Base-by-base conservation (phyloP, 805 yeast species). In the Groenewaldozyma salmanticensis region DNA sequence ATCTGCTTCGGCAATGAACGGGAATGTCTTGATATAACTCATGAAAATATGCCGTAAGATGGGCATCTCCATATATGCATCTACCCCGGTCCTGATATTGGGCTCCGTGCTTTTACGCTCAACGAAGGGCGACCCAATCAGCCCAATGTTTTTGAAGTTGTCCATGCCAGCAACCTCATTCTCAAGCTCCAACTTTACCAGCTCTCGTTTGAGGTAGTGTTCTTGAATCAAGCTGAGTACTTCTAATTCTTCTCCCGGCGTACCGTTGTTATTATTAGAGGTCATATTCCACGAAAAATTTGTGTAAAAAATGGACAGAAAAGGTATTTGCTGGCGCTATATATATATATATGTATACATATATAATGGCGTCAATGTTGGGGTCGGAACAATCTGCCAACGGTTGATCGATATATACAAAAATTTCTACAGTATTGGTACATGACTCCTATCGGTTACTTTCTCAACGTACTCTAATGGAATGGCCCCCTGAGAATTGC, bases 151-250 rank as follows among this genome's bases (percentile, higher is more conserved):
- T 16, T 72, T 64, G 24, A 77, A 74, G 44, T 77, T 75, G 45
- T 77, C 72, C 32, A 87, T 60, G 18, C 58, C 58, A 21, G 66
- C 72, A 33, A 86, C 65, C 58, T 90, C 98, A 4, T 67, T 55
- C 9, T 70, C 67, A 24, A 87, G 61, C 53, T 82, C 74, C 9
- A 71, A 65, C 46, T 74, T 71, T 21, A 90, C 63, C 15, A 90
- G 67, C 60, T 84, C 88, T 52, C 94, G 77, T 60, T 90, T 90
- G 40, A 92, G 69, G 58, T 81, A 83, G 54, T 90, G 96, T 60
- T 86, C 95, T 57, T 88, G 85, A 0, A 73, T 67, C 2, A 88
- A 31, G 6, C 15, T n/a, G 15, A 31, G 16, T 15, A 7, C 18
- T n/a, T 31, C 15, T 31, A 31, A n/a, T 7, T n/a, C 18, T 18